Evolutionary conservation across 768 basidiomycete genomes (phyloP), one percentile per base, ranked within the genome.

Genomic region (Infundibulicybe gibba): DNA sequence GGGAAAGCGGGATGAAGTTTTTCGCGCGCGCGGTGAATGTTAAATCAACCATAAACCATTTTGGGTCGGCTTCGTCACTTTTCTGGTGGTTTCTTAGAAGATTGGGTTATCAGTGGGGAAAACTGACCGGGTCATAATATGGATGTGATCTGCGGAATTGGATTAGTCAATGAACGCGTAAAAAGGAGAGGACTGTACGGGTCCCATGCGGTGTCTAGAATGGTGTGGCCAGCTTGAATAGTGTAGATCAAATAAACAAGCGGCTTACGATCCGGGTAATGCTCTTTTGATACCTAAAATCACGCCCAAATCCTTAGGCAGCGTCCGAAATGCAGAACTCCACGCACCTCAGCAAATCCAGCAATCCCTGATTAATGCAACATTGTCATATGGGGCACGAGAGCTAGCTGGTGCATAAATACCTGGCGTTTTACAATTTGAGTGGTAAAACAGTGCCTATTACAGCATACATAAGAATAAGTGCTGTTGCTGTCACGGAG

Each of bases 11-110:
- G 10, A 95, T 77, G 44, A 92, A 92, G 66, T 94, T 72, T 25
- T 63, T 54, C 5, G 87, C 76, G 17, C 87, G 80, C 5, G 77
- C 69, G 13, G 64, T 55, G 62, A 94, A 94, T 30, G 75, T 77
- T 43, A 85, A 67, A 55, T 92, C 84, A 32, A 94, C 88, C 94
- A 97, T 97, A 70, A 76, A 94, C 94, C 94, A 97, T 60, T 77
- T 89, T 1, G 94, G 94, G 10, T 81, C 72, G 3, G 75, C 72
- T 56, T 81, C 56, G 47, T 90, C 75, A 2, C 91, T 79, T 80
- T 94, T 94, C 90, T 91, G 56, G 41, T 12, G 32, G 19, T 41
- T 13, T 15, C 35, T 38, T 20, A 8, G 31, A 20, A 42, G 25
- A 8, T 25, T 25, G 25, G 8, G 25, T n/a, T n/a, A 25, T 25